These are phyloP conservation scores for Hordeum vulgare DNA, from an alignment of 176 grass and related monocot species.

Conservation along the genomic window MorexV3_pseudomolecules_assembly NC_058519.1:462116853-462117352, in stretches of 20 bases:
- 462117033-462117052: background rate
- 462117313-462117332: conserved; percentile 2
- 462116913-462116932: background rate
- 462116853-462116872: background rate
- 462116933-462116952: background rate
- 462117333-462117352: conserved; percentile 27
- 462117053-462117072: background rate
- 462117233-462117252: background rate
- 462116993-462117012: background rate
- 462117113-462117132: background rate
- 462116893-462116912: background rate
- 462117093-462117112: background rate
- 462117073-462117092: background rate
- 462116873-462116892: background rate
- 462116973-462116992: background rate
- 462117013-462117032: background rate
- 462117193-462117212: no score
- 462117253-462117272: background rate
- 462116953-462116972: no score
- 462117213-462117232: background rate
- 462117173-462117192: no score
- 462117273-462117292: conserved; percentile 15
- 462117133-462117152: background rate
- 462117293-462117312: conserved; percentile 5
- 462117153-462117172: background rate